Conservation (phyloP, 768 basidiomycete genomes). For the Rhizopogon vinicolor region DNA sequence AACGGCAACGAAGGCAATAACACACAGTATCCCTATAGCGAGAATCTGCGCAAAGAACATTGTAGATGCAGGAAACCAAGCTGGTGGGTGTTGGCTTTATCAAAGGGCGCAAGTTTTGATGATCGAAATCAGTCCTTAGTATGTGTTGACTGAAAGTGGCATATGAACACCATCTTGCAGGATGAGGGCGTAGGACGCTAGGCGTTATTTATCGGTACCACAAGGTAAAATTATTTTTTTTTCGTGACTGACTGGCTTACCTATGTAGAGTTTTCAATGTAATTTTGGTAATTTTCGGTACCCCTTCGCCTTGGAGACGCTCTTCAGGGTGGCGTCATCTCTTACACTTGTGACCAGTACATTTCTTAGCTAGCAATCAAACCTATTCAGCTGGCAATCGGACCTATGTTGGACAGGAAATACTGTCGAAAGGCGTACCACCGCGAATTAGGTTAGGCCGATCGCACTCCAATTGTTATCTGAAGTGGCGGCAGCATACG, state of each 20-base stretch:
- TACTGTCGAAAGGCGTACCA: neutral
- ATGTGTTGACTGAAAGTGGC: no score
- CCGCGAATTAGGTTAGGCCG: neutral
- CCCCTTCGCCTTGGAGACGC: no score
- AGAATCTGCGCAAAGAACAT: neutral
- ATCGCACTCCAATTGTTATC: neutral
- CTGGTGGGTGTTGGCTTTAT: neutral
- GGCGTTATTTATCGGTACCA: neutral
- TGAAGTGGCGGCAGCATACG: no score
- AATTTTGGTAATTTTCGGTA: no score
- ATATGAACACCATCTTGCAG: no score
- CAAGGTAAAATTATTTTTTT: no score
- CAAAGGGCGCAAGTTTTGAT: neutral
- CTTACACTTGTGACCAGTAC: no score
- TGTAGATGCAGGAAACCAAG: neutral
- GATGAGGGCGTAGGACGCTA: neutral
- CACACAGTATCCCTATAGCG: neutral
- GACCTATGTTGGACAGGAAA: neutral
- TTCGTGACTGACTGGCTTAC: no score
- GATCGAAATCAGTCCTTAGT: neutral
- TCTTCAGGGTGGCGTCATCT: no score
- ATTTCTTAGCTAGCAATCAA: no score
- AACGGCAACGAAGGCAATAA: neutral
- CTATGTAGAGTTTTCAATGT: no score
- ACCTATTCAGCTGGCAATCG: neutral